phyloP scores from a whole-genome alignment of 192 early-diverging fungal genomes.

The Glomus cerebriforme region DNA sequence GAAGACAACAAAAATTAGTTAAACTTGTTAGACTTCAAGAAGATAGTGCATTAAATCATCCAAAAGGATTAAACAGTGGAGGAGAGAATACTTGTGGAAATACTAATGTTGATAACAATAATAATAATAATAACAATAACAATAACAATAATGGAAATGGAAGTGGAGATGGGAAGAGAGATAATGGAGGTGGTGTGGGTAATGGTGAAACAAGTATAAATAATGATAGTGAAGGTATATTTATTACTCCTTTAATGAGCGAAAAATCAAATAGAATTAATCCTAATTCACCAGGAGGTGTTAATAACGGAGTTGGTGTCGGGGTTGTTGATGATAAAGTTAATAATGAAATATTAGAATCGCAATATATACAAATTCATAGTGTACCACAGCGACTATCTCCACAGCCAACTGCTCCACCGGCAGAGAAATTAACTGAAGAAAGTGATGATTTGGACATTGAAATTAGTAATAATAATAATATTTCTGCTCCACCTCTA shows the following conservation, averaged over 20 bases:
- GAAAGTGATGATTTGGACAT: background rate
- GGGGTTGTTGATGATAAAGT: background rate
- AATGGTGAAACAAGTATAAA: too few relatives aligned
- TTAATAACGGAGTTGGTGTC: background rate
- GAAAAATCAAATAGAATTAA: background rate
- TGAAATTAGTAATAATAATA: background rate
- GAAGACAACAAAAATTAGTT: conserved; percentile 14
- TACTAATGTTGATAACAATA: background rate
- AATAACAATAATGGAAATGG: conserved; percentile 3
- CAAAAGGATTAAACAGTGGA: background rate
- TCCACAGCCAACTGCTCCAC: conserved; percentile 6
- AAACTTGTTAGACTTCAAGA: background rate
- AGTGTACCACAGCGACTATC: background rate
- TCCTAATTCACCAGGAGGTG: background rate
- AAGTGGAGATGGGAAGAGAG: background rate
- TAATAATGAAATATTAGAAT: background rate
- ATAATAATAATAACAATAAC: background rate
- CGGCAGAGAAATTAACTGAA: background rate
- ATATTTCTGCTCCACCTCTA: background rate
- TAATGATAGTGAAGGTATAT: background rate
- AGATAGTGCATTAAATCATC: background rate
- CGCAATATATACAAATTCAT: background rate
- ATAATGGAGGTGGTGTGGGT: background rate
- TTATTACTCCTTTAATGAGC: background rate
- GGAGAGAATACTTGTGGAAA: background rate